Evolutionary conservation across 179 eudicot genomes (phyloP), one percentile per base, ranked within the genome.

Genomic region (Beta macrorhiza): DNA sequence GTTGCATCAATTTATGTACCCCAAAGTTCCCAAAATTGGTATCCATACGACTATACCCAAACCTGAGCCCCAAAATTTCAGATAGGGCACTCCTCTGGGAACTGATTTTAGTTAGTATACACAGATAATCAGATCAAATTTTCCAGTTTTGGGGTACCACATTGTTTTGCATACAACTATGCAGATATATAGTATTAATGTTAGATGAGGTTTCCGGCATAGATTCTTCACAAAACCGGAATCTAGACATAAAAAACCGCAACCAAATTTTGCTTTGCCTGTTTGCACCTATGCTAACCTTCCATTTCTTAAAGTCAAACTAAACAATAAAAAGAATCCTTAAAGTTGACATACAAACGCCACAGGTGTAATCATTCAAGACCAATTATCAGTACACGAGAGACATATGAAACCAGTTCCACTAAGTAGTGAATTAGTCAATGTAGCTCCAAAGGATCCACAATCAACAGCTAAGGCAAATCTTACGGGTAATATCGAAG

Each of bases 401-500:
- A 20, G 7, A 56, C n/a, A 44, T 10, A 68, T 52, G n/a, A 70
- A 10, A 71, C 17, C 55, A 71, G 16, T 1, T 8, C 68, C 52
- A 57, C 29, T 44, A 49, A 22, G 25, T 17, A 78, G 37, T 9
- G 51, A 55, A 17, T 42, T 16, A 63, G 49, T 5, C 61, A 29
- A 74, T 12, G 16, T n/a, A 37, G 69, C 49, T 71, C 22, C n/a
- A 32, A 55, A 51, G 49, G 74, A 71, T n/a, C 4, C 13, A 29
- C 52, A 63, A 15, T 67, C 17, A 47, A n/a, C 29, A 58, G 15
- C 5, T 1, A 77, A 72, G 37, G 77, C 32, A 69, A 61, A 79
- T 73, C 95, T 91, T 91, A 95, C 99, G 99, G 99, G 72, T 95
- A 95, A 85, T 89, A 95, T 79, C 99, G 88, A 76, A 95, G 98